Evolutionary conservation across 2,329 filamentous ascomycete species (phyloP).

Genomic region (Fusarium sp.): DNA sequence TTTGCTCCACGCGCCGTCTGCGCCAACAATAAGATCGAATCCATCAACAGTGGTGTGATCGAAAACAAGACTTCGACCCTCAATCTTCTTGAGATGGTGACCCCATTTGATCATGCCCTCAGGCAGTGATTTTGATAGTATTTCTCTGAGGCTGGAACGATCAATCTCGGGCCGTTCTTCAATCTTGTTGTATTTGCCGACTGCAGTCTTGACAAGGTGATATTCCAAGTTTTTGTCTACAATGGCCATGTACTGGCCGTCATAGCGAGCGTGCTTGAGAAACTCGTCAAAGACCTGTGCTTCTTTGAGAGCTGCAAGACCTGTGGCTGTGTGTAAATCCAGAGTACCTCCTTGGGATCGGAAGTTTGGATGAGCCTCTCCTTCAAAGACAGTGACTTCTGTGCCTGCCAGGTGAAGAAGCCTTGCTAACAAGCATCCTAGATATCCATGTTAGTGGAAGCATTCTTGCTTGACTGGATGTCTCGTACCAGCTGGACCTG

Average conservation of each 20-base stretch:
- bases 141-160: slow-evolving; percentile 56
- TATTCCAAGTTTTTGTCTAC: slow-evolving; percentile 56
- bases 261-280: slow-evolving; percentile 61
- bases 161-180: slow-evolving; percentile 65
- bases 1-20: slow-evolving; percentile 55
- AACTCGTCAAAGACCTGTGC: slow-evolving; percentile 64
- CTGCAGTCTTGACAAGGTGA: slow-evolving; percentile 47
- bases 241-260: slow-evolving; percentile 63
- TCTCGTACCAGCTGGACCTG: slow-evolving; percentile 46
- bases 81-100: slow-evolving; percentile 55
- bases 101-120: slow-evolving; percentile 60
- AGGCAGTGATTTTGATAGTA: slow-evolving; percentile 60
- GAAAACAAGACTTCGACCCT: slow-evolving; percentile 54
- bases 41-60: slow-evolving; percentile 49
- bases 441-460: slow-evolving; percentile 9
- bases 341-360: slow-evolving; percentile 65
- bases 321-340: slow-evolving; percentile 64
- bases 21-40: slow-evolving; percentile 56
- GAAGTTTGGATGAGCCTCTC: slow-evolving; percentile 57
- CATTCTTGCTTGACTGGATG: neutral
- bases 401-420: slow-evolving; percentile 62
- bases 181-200: slow-evolving; percentile 37
- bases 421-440: slow-evolving; percentile 55
- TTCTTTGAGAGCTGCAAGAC: slow-evolving; percentile 63
- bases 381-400: slow-evolving; percentile 63